Base-by-base conservation (phyloP, 306 rosid species). In the Quercus robur region DNA sequence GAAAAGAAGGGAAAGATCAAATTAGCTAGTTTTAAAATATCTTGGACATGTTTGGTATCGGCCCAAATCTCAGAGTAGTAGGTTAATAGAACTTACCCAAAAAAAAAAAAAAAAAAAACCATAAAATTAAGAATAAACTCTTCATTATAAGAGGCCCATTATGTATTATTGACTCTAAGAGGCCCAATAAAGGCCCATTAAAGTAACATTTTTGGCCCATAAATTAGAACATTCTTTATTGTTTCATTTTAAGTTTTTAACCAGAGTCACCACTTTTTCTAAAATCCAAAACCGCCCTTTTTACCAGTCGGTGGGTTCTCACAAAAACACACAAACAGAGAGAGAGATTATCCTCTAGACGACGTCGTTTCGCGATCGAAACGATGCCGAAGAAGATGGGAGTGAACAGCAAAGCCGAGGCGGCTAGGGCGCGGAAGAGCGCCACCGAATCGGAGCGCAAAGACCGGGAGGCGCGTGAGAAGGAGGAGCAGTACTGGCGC, bases 361-460 rank as follows among this genome's bases (percentile, higher is more conserved):
- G 71, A 77, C 73, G 79, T 35, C 17, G 52, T 35, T 31, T 19
- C 23, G n/a, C 33, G 1, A 18, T 66, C 81, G 56, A 74, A 12
- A 46, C 57, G 82, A 92, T 91, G 98, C 98, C 99, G 82, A 95
- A 95, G 84, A 95, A 95, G 87, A 77, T 95, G 97, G 97, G 98
- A 0, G 93, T 91, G 15, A 93, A 95, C 88, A 88, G 91, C 62
- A 95, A 95, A 86, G 97, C 98, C 35, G 99, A 93, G 88, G 98
- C 54, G 44, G 91, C 98, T 18, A 90, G 88, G 89, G 97, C 93
- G 64, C 98, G 98, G 10, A 90, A 89, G 88, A 79, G 61, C 81
- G 90, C 94, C 13, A 76, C 78, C 54, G 99, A 95, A 59, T 4
- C 84, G 38, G 99, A 95, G 73, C 92, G 93, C 31, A 95, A 90